These are phyloP conservation scores for Cyclotella baltica DNA, from an alignment of 108 stramenopile genomes.

Conservation along the genomic window DNA sequence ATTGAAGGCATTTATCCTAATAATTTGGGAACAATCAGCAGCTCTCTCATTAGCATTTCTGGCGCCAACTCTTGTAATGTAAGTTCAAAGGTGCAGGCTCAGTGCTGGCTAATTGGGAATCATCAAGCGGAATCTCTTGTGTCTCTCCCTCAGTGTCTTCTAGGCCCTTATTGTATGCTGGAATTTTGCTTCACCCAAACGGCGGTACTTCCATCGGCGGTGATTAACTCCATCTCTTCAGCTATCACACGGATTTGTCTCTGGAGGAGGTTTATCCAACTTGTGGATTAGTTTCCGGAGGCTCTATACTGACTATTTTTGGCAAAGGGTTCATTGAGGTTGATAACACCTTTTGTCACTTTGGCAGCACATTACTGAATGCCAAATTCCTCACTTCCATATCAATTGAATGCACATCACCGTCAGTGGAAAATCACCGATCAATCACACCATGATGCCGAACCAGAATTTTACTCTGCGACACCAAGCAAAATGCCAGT, in stretches of 20 bases:
- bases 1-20: slow-evolving; percentile 39
- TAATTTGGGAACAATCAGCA: slow-evolving; percentile 35
- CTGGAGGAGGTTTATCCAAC: slow-evolving; percentile 36
- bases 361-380: slow-evolving; percentile 27
- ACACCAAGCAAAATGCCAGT: slow-evolving; percentile 27
- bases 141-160: slow-evolving; percentile 24
- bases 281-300: slow-evolving; percentile 47
- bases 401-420: slow-evolving; percentile 43
- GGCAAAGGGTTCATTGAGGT: slow-evolving; percentile 50
- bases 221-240: slow-evolving; percentile 9
- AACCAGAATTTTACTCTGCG: slow-evolving; percentile 19
- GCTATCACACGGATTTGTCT: slow-evolving; percentile 38
- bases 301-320: slow-evolving; percentile 43
- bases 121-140: slow-evolving; percentile 28
- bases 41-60: slow-evolving; percentile 31
- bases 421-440: slow-evolving; percentile 19
- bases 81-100: slow-evolving; percentile 40
- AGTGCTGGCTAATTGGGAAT: slow-evolving; percentile 34
- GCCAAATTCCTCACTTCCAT: slow-evolving; percentile 40
- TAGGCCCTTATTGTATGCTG: slow-evolving; percentile 20
- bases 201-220: slow-evolving; percentile 14
- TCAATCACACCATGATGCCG: slow-evolving; percentile 28
- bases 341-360: slow-evolving; percentile 42
- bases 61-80: slow-evolving; percentile 54
- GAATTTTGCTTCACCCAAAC: slow-evolving; percentile 35